Evolutionary conservation across 805 yeast genomes (phyloP).

Genomic region (Grigorovia jiainica): DNA sequence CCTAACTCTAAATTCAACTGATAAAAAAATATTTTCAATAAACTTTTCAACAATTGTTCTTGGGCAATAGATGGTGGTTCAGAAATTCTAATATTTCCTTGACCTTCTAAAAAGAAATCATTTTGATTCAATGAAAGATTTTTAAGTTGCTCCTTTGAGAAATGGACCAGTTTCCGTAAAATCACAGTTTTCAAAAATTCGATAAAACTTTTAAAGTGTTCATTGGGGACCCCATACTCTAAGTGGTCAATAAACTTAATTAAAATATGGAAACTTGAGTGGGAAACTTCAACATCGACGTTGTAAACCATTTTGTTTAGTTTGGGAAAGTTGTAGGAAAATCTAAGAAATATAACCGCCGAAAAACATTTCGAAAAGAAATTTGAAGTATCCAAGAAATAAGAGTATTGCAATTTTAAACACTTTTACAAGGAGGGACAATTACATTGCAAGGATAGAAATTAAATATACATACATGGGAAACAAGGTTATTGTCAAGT

Average conservation of each 20-base stretch:
- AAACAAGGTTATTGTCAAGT: too few relatives aligned
- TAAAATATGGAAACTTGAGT: not conserved
- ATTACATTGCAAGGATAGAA: too few relatives aligned
- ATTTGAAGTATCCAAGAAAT: too few relatives aligned
- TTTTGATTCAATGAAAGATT: not conserved
- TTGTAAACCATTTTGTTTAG: conserved; percentile 9
- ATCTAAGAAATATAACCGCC: too few relatives aligned
- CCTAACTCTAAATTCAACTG: too few relatives aligned
- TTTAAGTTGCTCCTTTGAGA: not conserved
- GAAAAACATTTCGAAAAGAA: too few relatives aligned
- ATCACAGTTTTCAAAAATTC: conserved; percentile 10
- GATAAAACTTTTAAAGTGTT: conserved; percentile 3
- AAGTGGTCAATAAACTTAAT: not conserved
- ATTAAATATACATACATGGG: too few relatives aligned
- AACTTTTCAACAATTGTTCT: conserved; percentile 16
- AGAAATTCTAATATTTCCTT: conserved; percentile 19
- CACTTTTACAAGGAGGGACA: too few relatives aligned
- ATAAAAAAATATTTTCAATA: conserved; percentile 19
- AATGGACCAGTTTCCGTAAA: conserved; percentile 6
- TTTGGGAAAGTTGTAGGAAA: not conserved
- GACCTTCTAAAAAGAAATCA: conserved; percentile 16
- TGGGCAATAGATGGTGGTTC: conserved; percentile 22
- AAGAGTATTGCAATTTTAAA: too few relatives aligned
- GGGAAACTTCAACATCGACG: conserved; percentile 11
- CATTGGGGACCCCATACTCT: not conserved